These are phyloP conservation scores for Aplosporella prunicola DNA, from an alignment of 2,329 filamentous ascomycete genomes.

Conservation along the genomic window DNA sequence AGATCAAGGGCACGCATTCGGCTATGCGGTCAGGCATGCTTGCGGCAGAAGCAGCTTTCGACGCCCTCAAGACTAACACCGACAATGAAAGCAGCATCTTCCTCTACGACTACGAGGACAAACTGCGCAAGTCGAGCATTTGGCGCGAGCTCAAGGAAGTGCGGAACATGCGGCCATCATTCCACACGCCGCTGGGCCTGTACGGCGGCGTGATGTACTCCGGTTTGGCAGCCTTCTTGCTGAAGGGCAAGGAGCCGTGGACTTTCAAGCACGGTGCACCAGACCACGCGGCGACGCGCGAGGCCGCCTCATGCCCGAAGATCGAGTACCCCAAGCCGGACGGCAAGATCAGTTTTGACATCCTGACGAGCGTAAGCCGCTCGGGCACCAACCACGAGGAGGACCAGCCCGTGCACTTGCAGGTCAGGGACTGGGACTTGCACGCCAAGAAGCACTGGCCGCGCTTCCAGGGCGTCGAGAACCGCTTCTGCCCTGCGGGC, in stretches of 20 bases:
- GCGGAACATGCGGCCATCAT: conserved; percentile 94
- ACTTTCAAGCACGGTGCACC: conserved; percentile 75
- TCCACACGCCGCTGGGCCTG: conserved; percentile 77
- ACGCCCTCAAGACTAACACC: conserved; percentile 47
- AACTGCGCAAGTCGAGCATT: conserved; percentile 74
- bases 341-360: conserved; percentile 89
- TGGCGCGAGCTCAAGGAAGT: conserved; percentile 94
- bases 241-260: conserved; percentile 83
- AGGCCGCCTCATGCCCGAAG: conserved; percentile 69
- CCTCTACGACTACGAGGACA: conserved; percentile 87
- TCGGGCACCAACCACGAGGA: conserved; percentile 98
- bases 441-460: conserved; percentile 80
- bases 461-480: conserved; percentile 84
- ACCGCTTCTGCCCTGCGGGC: conserved; percentile 91
- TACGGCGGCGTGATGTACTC: conserved; percentile 90
- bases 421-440: conserved; percentile 90
- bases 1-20: conserved; percentile 97
- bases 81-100: conserved; percentile 60
- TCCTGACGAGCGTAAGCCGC: conserved; percentile 86
- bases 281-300: conserved; percentile 71
- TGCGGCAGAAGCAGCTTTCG: conserved; percentile 81
- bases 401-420: conserved; percentile 91
- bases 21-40: conserved; percentile 97
- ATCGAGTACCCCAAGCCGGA: conserved; percentile 98
- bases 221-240: conserved; percentile 77